These are phyloP conservation scores for Cyclotella cryptica DNA, from an alignment of 108 stramenopile genomes.

Conservation along the genomic window DNA sequence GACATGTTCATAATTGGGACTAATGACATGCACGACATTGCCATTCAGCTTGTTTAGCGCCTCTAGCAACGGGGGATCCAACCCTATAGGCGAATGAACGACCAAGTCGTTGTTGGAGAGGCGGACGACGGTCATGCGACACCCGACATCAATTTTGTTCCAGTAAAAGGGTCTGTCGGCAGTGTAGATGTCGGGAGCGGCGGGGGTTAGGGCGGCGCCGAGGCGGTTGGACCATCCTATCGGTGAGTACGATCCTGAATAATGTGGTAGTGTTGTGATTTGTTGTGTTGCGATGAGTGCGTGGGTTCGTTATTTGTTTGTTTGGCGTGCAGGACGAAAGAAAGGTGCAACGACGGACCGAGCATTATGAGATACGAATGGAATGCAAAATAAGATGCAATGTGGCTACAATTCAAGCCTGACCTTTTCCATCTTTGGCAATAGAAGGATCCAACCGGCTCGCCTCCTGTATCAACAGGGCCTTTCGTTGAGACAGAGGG, in stretches of 20 bases:
- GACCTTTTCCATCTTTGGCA: constrained; percentile 15
- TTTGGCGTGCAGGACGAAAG: not conserved
- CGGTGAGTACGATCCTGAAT: constrained; percentile 53
- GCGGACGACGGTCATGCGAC: constrained; percentile 82
- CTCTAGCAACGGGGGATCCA: constrained; percentile 60
- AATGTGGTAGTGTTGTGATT: too few species aligned
- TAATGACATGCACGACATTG: constrained; percentile 74
- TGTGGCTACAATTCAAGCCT: too few species aligned
- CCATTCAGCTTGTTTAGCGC: constrained; percentile 63
- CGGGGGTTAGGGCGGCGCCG: constrained; percentile 75
- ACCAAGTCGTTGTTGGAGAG: constrained; percentile 59
- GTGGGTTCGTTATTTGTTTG: not conserved
- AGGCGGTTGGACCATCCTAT: constrained; percentile 60
- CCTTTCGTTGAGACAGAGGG: constrained; percentile 36
- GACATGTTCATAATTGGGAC: constrained; percentile 89
- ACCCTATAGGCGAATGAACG: constrained; percentile 77
- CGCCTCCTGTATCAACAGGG: constrained; percentile 39
- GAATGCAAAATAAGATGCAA: not conserved
- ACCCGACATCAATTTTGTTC: constrained; percentile 89
- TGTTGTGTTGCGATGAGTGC: not conserved
- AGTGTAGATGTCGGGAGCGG: constrained; percentile 68
- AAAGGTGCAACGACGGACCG: not conserved
- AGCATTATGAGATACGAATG: not conserved
- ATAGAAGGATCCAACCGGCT: constrained; percentile 29
- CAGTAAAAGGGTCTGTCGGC: constrained; percentile 85